phyloP scores from a whole-genome alignment of 2,329 filamentous ascomycete genomes.

The Alternaria sp. region DNA sequence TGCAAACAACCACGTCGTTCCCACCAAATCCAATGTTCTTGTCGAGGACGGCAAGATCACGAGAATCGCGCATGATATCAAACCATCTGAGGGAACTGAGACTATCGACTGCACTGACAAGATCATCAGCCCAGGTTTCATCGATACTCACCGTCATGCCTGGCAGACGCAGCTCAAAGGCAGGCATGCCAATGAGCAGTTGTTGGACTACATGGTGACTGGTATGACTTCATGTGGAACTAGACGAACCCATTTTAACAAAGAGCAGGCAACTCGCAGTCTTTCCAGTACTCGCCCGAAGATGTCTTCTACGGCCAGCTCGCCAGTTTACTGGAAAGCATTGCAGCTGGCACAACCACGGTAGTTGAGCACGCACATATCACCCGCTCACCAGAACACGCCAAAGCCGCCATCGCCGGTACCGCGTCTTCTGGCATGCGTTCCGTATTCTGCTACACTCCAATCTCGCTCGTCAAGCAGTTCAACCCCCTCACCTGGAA shows the following conservation, averaged over 20 bases:
- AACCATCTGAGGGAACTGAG: slow-evolving; percentile 41
- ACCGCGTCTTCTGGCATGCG: slow-evolving; percentile 55
- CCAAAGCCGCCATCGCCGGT: slow-evolving; percentile 47
- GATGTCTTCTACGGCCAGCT: slow-evolving; percentile 41
- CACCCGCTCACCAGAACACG: slow-evolving; percentile 45
- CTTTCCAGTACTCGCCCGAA: slow-evolving; percentile 33
- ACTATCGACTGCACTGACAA: slow-evolving; percentile 58
- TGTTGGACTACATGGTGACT: slow-evolving; percentile 53
- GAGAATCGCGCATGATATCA: slow-evolving; percentile 39
- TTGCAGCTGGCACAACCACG: slow-evolving; percentile 63
- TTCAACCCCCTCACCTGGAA: slow-evolving; percentile 58
- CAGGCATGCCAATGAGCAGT: slow-evolving; percentile 57
- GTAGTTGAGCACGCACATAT: slow-evolving; percentile 62
- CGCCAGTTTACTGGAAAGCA: slow-evolving; percentile 56
- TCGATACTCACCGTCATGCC: slow-evolving; percentile 60
- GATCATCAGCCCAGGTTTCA: slow-evolving; percentile 60
- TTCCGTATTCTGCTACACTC: slow-evolving; percentile 52
- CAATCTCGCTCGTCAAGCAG: slow-evolving; percentile 37
- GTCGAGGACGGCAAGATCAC: slow-evolving; percentile 45
- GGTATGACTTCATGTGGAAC: slow-evolving; percentile 30
- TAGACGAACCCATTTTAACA: background rate
- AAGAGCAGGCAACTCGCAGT: slow-evolving; percentile 47
- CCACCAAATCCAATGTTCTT: slow-evolving; percentile 40
- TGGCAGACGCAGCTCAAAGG: slow-evolving; percentile 65
- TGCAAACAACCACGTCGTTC: slow-evolving; percentile 40